Conservation (phyloP, 106 monocot genomes). For the Dioscorea zingiberensis region DNA sequence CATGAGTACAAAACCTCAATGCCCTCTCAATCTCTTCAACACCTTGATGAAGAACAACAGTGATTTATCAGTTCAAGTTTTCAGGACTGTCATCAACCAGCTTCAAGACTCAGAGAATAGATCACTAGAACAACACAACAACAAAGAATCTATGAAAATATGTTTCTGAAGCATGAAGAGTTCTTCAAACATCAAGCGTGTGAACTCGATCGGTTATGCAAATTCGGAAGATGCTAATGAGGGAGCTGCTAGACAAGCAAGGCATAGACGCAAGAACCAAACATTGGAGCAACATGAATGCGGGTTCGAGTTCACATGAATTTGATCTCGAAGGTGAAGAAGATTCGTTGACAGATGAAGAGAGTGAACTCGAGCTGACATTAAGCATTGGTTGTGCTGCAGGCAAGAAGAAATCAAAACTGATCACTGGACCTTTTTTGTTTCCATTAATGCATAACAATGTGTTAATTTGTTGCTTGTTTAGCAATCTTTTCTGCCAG, state of each 20-base stretch:
- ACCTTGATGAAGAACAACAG: background rate
- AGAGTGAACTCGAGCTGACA: constrained; percentile 42
- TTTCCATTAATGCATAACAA: background rate
- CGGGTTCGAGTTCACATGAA: background rate
- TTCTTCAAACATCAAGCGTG: constrained; percentile 47
- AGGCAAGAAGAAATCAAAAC: constrained; percentile 20
- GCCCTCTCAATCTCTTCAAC: background rate
- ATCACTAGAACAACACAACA: background rate
- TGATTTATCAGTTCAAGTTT: background rate
- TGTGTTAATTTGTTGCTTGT: background rate
- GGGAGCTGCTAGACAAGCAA: constrained; percentile 17
- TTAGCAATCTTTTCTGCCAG: no score
- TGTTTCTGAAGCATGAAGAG: constrained; percentile 12
- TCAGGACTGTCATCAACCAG: background rate
- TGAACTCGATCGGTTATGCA: constrained; percentile 55
- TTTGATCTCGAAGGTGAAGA: background rate
- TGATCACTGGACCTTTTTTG: background rate
- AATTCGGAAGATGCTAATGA: constrained; percentile 51
- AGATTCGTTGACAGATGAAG: constrained; percentile 21
- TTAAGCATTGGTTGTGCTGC: constrained; percentile 38
- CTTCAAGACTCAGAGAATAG: background rate
- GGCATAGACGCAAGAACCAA: constrained; percentile 12
- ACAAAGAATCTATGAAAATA: constrained; percentile 1
- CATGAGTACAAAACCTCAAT: constrained; percentile 9
- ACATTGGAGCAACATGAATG: constrained; percentile 9